phyloP scores from a whole-genome alignment of 495 filamentous ascomycete genomes.

The Talaromyces adpressus region DNA sequence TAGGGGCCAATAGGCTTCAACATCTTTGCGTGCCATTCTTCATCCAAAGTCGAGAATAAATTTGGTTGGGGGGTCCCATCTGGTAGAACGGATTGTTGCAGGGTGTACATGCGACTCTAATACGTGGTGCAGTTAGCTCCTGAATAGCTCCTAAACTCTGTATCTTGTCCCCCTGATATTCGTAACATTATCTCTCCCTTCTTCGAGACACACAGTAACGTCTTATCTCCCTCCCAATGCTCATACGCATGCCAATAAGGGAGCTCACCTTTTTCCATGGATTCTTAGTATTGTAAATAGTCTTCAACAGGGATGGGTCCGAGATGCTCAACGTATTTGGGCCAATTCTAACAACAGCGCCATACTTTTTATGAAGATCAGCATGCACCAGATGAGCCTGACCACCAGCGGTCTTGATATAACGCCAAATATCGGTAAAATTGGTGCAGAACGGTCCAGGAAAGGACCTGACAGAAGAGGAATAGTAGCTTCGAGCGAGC shows the following conservation, averaged over 20 bases:
- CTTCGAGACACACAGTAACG: no score
- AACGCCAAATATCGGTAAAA: constrained; percentile 24
- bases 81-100: constrained; percentile 20
- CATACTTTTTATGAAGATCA: constrained; percentile 26
- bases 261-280: constrained; percentile 26
- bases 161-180: no score
- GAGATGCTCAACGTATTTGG: constrained; percentile 30
- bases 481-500: constrained; percentile 19
- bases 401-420: constrained; percentile 19
- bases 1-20: constrained; percentile 17
- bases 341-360: constrained; percentile 26
- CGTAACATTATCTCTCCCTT: no score
- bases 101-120: constrained; percentile 23
- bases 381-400: constrained; percentile 21
- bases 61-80: constrained; percentile 17
- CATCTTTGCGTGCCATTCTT: constrained; percentile 24
- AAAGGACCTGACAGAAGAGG: constrained; percentile 19
- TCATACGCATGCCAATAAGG: neutral
- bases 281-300: constrained; percentile 23
- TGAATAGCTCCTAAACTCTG: neutral
- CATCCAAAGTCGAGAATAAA: constrained; percentile 22
- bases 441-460: constrained; percentile 18
- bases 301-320: constrained; percentile 25
- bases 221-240: neutral
- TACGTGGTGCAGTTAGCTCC: neutral